Conservation (phyloP, 2,329 filamentous ascomycete genomes). For the Ophiostoma australiae region DNA sequence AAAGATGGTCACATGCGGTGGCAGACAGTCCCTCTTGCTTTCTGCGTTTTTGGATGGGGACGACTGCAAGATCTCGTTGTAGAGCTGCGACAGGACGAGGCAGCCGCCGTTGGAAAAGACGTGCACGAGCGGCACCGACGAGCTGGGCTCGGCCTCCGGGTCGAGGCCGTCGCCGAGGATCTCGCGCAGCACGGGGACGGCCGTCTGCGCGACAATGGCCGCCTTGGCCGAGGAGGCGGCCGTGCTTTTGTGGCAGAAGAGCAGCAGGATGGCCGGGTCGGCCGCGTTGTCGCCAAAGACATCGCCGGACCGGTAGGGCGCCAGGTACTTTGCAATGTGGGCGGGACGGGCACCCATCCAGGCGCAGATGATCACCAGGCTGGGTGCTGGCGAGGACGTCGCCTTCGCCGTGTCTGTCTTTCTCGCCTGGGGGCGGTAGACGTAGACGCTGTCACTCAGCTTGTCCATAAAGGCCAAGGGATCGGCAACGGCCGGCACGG, state of each 20-base stretch:
- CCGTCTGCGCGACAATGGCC: conserved; percentile 36
- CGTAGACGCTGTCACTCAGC: conserved; percentile 38
- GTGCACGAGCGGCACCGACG: conserved; percentile 44
- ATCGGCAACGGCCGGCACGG: conserved; percentile 14
- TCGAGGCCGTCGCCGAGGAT: conserved; percentile 25
- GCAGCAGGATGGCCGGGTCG: conserved; percentile 45
- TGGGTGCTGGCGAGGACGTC: conserved; percentile 33
- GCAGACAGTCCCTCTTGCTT: conserved; percentile 31
- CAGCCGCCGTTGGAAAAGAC: conserved; percentile 51
- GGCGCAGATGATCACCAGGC: conserved; percentile 44
- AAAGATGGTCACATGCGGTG: conserved; percentile 42
- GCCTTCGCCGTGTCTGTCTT: background rate
- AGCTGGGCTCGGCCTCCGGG: background rate
- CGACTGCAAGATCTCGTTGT: conserved; percentile 29
- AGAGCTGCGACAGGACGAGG: conserved; percentile 39
- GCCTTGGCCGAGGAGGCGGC: conserved; percentile 35
- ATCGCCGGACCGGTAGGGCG: conserved; percentile 37
- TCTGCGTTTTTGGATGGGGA: background rate
- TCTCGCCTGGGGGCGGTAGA: conserved; percentile 33
- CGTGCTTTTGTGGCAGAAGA: conserved; percentile 40
- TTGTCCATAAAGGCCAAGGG: conserved; percentile 37
- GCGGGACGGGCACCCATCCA: conserved; percentile 50
- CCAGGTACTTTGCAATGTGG: conserved; percentile 50
- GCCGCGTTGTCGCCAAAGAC: conserved; percentile 28
- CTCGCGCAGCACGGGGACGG: conserved; percentile 38